Evolutionary conservation across 805 yeast genomes (phyloP).

Genomic region (Komagataella kurtzmanii): DNA sequence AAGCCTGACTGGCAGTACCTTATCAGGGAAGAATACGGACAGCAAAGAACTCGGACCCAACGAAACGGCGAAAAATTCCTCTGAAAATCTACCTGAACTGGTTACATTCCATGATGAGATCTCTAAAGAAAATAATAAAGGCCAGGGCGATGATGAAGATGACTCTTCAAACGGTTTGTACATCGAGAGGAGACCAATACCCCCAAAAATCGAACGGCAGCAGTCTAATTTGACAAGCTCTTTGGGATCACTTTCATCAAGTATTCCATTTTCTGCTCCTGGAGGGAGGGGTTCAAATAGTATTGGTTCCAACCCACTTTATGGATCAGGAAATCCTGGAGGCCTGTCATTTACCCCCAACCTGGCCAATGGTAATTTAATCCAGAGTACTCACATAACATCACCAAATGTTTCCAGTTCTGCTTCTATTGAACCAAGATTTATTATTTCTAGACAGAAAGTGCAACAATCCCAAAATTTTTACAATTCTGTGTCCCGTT

Average conservation of each 20-base stretch:
- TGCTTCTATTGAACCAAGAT: conserved; percentile 68
- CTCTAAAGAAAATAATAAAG: not conserved
- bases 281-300: conserved; percentile 29
- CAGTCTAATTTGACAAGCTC: conserved; percentile 12
- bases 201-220: not conserved
- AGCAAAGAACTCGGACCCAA: not conserved
- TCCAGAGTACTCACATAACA: conserved; percentile 50
- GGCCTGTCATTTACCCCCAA: conserved; percentile 20
- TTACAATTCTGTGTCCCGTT: conserved; percentile 2
- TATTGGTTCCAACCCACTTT: not conserved
- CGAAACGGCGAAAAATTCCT: not conserved
- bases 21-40: conserved; percentile 7
- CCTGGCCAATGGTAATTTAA: conserved; percentile 42
- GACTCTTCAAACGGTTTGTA: not conserved
- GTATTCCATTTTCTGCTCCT: conserved; percentile 63
- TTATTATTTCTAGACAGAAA: conserved; percentile 70
- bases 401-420: conserved; percentile 52
- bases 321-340: not conserved
- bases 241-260: conserved; percentile 33
- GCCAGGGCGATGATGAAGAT: conserved; percentile 6
- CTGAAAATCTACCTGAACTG: not conserved
- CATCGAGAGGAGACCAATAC: not conserved
- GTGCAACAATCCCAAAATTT: conserved; percentile 34
- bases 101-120: not conserved
- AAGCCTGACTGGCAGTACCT: conserved; percentile 6